These are phyloP conservation scores for Gliomastix tumulicola DNA, from an alignment of 2,329 filamentous ascomycete genomes.

Conservation along the genomic window DNA sequence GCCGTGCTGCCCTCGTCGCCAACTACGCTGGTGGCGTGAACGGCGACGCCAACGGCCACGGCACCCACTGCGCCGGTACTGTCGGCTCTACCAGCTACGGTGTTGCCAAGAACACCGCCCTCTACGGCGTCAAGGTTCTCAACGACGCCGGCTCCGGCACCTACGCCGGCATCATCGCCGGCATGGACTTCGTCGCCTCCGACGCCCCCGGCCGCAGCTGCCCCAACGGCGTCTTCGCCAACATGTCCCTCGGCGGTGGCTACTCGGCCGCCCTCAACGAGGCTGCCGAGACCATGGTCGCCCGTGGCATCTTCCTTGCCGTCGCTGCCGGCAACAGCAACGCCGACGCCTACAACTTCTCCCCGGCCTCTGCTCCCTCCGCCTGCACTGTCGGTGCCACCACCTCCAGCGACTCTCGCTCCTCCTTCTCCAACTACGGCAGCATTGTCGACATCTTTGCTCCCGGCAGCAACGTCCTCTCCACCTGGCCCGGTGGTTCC, in stretches of 20 bases:
- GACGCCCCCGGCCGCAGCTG: constrained; percentile 26
- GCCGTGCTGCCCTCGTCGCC: too few relatives aligned
- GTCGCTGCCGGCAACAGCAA: constrained; percentile 48
- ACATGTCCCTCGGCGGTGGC: constrained; percentile 48
- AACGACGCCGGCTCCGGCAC: constrained; percentile 24
- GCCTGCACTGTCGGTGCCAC: constrained; percentile 46
- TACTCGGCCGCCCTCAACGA: constrained; percentile 36
- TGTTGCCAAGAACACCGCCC: constrained; percentile 34
- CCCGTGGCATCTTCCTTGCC: constrained; percentile 39
- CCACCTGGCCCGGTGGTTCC: constrained; percentile 33
- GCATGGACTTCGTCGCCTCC: constrained; percentile 31
- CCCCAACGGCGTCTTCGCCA: constrained; percentile 37
- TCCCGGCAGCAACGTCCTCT: constrained; percentile 36
- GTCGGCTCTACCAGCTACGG: constrained; percentile 33
- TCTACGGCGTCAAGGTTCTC: constrained; percentile 39
- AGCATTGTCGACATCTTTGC: constrained; percentile 38
- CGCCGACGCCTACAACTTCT: constrained; percentile 32
- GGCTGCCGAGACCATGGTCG: constrained; percentile 34
- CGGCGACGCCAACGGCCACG: constrained; percentile 39
- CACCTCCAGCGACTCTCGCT: constrained; percentile 22
- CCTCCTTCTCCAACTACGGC: constrained; percentile 45
- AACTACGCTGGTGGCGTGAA: too few relatives aligned
- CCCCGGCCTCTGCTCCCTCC: constrained; percentile 33
- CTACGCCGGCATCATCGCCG: constrained; percentile 32
- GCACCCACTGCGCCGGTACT: constrained; percentile 39